Evolutionary conservation across 768 basidiomycete species (phyloP).

Genomic region (Xerocomellus amylosporus): DNA sequence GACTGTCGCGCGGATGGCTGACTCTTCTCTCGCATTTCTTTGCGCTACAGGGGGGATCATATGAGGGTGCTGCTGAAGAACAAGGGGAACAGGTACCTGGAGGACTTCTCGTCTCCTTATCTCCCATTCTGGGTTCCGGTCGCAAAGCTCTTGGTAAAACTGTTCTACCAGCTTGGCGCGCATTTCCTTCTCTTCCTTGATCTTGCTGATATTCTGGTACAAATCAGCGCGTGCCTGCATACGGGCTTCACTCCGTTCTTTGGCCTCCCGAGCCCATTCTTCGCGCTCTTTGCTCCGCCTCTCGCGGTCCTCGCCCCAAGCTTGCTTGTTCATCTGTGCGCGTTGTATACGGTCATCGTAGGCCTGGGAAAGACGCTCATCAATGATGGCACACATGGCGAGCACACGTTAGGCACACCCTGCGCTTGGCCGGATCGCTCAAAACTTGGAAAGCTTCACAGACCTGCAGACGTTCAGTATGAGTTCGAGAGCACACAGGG

Average conservation of each 20-base stretch:
- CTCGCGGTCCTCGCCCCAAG: slow-evolving; percentile 38
- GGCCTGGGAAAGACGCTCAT: slow-evolving; percentile 30
- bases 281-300: slow-evolving; percentile 48
- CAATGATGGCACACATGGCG: neutral
- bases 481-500: slow-evolving; percentile 4
- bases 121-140: slow-evolving; percentile 61
- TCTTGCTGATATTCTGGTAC: slow-evolving; percentile 38
- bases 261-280: slow-evolving; percentile 52
- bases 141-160: slow-evolving; percentile 53
- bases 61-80: slow-evolving; percentile 5
- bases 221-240: slow-evolving; percentile 40
- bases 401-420: slow-evolving; percentile 36
- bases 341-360: slow-evolving; percentile 45
- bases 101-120: slow-evolving; percentile 49
- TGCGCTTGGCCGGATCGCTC: slow-evolving; percentile 52
- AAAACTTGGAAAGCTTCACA: slow-evolving; percentile 61
- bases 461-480: slow-evolving; percentile 42
- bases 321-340: slow-evolving; percentile 23
- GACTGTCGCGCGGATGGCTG: slow-evolving; percentile 22
- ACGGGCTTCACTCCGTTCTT: slow-evolving; percentile 49
- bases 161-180: slow-evolving; percentile 47
- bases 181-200: slow-evolving; percentile 41
- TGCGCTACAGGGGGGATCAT: slow-evolving; percentile 22
- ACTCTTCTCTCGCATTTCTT: slow-evolving; percentile 27
- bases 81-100: slow-evolving; percentile 40